Conservation (phyloP, 2,329 filamentous ascomycete genomes). For the Epichloe hybrida region DNA sequence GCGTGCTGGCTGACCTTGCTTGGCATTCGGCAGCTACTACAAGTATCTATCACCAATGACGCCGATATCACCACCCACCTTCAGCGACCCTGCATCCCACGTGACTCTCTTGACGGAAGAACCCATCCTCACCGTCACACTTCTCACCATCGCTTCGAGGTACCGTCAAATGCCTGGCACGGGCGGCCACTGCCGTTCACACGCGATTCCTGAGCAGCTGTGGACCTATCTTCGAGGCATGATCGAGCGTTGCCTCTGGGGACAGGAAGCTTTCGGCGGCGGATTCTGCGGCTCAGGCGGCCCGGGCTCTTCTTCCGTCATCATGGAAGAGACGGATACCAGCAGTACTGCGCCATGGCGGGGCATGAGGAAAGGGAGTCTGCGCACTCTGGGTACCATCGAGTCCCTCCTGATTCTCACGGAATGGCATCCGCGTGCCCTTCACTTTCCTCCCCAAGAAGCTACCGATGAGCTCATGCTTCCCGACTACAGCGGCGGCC, state of each 20-base stretch:
- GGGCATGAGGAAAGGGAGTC: slow-evolving; percentile 59
- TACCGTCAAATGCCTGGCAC: slow-evolving; percentile 71
- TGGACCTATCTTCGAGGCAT: slow-evolving; percentile 92
- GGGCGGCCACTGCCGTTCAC: slow-evolving; percentile 69
- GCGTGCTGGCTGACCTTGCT: neutral
- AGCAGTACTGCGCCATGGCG: slow-evolving; percentile 59
- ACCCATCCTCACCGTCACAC: slow-evolving; percentile 80
- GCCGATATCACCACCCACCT: slow-evolving; percentile 85
- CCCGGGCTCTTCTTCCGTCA: slow-evolving; percentile 19
- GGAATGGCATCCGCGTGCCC: slow-evolving; percentile 89
- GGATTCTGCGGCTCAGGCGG: slow-evolving; percentile 70
- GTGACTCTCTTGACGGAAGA: slow-evolving; percentile 73
- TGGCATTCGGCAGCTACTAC: slow-evolving; percentile 55
- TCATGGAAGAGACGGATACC: slow-evolving; percentile 42
- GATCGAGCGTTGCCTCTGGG: slow-evolving; percentile 91
- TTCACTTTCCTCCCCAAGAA: slow-evolving; percentile 84
- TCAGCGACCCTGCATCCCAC: slow-evolving; percentile 69
- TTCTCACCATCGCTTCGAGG: slow-evolving; percentile 81
- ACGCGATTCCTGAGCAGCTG: slow-evolving; percentile 86
- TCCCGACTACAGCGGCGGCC: slow-evolving; percentile 40
- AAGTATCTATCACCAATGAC: slow-evolving; percentile 81
- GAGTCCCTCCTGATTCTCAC: slow-evolving; percentile 89
- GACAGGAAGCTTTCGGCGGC: slow-evolving; percentile 87
- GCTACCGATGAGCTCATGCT: slow-evolving; percentile 56
- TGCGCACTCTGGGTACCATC: slow-evolving; percentile 83